Base-by-base conservation (phyloP, 2,329 filamentous ascomycete species). In the Fusarium coffeatum region DNA sequence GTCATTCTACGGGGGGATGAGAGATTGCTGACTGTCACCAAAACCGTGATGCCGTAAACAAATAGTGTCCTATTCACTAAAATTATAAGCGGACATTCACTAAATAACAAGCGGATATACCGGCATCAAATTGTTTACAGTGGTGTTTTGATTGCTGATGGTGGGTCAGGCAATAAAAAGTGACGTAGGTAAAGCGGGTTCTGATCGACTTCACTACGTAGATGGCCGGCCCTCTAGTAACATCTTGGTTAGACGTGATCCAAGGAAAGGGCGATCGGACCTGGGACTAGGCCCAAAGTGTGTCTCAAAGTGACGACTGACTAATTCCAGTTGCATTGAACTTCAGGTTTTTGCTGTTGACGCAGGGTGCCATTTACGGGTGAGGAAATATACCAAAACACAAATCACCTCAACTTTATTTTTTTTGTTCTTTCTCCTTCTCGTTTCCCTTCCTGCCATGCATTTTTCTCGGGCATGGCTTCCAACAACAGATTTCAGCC, bases 381-480 rank as follows among this genome's bases (percentile, higher is more conserved):
- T n/a, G 11, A 9, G 32, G 34, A 23, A 23, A 55, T 37, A 55
- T 18, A 55, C 41, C 11, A 34, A 23, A 55, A 18, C 40, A 59
- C 16, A 27, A n/a, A n/a, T 40, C 46, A 30, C 43, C 46, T 37
- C 48, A 20, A 20, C 23, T 34, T 48, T 27, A 23, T 50, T 27
- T 34, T 22, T 30, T 30, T 27, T 34, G 16, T 42, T 27, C 34
- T 34, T 5, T 32, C 18, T 27, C 16, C 32, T 11, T 18, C 16
- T 32, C 5, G 5, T 23, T 15, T 5, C 11, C 22, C 20, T n/a
- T 16, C 28, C 34, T 55, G 48, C 57, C 59, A 65, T 72, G 69
- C 61, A 46, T 49, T 51, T 56, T 49, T 30, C 13, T 27, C 30
- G 40, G 68, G 59, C 57, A 75, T 75, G 73, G 71, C 69, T 72